These are phyloP conservation scores for Entomortierella parvispora DNA, from an alignment of 192 early-diverging fungal species.

Conservation along the genomic window DNA sequence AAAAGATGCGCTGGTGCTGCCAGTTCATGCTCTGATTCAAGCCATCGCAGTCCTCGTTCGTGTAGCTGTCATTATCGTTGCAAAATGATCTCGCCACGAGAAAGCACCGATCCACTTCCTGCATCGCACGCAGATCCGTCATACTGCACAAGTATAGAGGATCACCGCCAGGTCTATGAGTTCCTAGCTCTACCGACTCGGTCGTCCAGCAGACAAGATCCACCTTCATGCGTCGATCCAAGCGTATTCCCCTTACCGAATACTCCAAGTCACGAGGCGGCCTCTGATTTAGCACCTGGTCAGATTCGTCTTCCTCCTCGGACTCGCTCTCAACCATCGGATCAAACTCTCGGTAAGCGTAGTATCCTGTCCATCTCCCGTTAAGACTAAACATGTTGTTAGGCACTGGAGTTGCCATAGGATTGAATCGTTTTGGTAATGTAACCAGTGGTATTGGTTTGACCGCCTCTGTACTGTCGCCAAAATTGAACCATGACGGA, in stretches of 20 bases:
- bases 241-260: no score
- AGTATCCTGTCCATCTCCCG: constrained; percentile 14
- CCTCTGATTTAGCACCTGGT: no score
- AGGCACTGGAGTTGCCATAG: background rate
- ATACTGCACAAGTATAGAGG: background rate
- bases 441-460: constrained; percentile 1
- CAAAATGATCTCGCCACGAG: no score
- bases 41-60: background rate
- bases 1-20: constrained; percentile 20
- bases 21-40: background rate
- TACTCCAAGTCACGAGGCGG: no score
- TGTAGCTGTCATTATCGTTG: background rate
- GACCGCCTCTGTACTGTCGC: background rate
- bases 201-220: constrained; percentile 1
- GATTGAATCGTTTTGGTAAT: background rate
- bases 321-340: background rate
- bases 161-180: background rate
- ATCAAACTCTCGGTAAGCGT: constrained; percentile 2
- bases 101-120: constrained; percentile 6
- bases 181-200: background rate
- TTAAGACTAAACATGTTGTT: background rate
- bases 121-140: background rate
- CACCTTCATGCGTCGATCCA: background rate
- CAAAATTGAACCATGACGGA: constrained; percentile 25
- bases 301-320: background rate